These are phyloP conservation scores for Amphicarpaea edgeworthii DNA, from an alignment of 306 rosid genomes.

Conservation along the genomic window DNA sequence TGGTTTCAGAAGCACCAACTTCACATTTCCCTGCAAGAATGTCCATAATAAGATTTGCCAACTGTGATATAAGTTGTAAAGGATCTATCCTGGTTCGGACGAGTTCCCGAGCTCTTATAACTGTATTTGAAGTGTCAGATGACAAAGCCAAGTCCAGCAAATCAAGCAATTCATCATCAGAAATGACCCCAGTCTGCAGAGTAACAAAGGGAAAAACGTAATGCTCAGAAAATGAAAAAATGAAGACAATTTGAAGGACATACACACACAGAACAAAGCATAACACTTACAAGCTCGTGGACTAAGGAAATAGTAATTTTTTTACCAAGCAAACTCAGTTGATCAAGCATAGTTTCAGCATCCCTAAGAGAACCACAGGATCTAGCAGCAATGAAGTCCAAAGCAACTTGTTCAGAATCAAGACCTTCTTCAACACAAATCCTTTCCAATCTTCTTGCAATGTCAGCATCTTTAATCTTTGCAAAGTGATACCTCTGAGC, in stretches of 20 bases:
- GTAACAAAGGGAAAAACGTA: constrained; percentile 25
- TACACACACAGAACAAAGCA: constrained; percentile 26
- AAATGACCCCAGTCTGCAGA: constrained; percentile 80
- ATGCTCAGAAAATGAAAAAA: neutral
- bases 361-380: constrained; percentile 89
- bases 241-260: neutral
- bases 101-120: constrained; percentile 78
- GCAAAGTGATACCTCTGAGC: constrained; percentile 83
- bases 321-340: constrained; percentile 86
- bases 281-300: constrained; percentile 76
- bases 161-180: constrained; percentile 85
- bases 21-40: constrained; percentile 78
- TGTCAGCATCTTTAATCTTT: constrained; percentile 76
- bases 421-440: constrained; percentile 73
- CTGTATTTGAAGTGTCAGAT: constrained; percentile 82
- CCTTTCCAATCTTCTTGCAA: constrained; percentile 66
- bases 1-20: constrained; percentile 63
- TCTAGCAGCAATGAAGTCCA: constrained; percentile 75
- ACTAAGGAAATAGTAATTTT: constrained; percentile 68
- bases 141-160: constrained; percentile 88
- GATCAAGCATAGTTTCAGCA: constrained; percentile 95
- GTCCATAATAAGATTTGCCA: constrained; percentile 94
- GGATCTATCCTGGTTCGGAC: constrained; percentile 88
- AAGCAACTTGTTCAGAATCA: constrained; percentile 71
- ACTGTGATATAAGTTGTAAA: constrained; percentile 80